phyloP scores from a whole-genome alignment of 2,329 filamentous ascomycete genomes.

The Penicillium paneum region DNA sequence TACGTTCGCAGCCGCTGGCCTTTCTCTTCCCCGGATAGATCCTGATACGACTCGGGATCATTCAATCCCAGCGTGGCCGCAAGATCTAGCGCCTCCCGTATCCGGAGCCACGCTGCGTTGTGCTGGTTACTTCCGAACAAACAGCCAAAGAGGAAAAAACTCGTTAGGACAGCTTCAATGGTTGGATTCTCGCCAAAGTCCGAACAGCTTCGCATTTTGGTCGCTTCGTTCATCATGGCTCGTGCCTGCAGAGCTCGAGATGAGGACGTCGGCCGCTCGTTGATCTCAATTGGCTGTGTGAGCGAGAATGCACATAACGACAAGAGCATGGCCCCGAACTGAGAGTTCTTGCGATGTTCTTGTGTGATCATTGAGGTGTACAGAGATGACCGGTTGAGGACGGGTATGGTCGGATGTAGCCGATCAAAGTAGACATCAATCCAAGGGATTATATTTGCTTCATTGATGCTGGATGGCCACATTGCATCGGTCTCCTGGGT shows the following conservation, averaged over 20 bases:
- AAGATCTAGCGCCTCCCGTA: slow-evolving; percentile 62
- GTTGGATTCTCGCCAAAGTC: slow-evolving; percentile 44
- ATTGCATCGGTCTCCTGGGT: slow-evolving; percentile 26
- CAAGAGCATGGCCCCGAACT: slow-evolving; percentile 45
- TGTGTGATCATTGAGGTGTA: slow-evolving; percentile 43
- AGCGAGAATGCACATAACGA: slow-evolving; percentile 45
- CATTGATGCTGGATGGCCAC: slow-evolving; percentile 41
- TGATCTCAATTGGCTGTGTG: slow-evolving; percentile 46
- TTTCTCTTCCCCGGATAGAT: slow-evolving; percentile 36
- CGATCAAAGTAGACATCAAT: slow-evolving; percentile 47
- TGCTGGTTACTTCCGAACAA: slow-evolving; percentile 69
- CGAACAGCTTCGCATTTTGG: slow-evolving; percentile 44
- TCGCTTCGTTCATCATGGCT: slow-evolving; percentile 44
- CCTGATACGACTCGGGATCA: slow-evolving; percentile 38
- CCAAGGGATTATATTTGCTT: slow-evolving; percentile 42
- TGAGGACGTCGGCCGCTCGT: slow-evolving; percentile 37
- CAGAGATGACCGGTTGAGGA: slow-evolving; percentile 41
- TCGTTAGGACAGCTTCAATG: slow-evolving; percentile 55
- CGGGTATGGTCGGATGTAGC: slow-evolving; percentile 43
- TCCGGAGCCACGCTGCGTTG: slow-evolving; percentile 72
- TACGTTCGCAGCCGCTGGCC: slow-evolving; percentile 40
- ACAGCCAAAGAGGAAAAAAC: slow-evolving; percentile 73
- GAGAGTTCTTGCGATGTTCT: slow-evolving; percentile 44
- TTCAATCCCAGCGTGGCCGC: slow-evolving; percentile 42
- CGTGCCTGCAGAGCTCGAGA: slow-evolving; percentile 39